Evolutionary conservation across 1,284 basidiomycete genomes (phyloP).

Genomic region (Moesziomyces sp.): DNA sequence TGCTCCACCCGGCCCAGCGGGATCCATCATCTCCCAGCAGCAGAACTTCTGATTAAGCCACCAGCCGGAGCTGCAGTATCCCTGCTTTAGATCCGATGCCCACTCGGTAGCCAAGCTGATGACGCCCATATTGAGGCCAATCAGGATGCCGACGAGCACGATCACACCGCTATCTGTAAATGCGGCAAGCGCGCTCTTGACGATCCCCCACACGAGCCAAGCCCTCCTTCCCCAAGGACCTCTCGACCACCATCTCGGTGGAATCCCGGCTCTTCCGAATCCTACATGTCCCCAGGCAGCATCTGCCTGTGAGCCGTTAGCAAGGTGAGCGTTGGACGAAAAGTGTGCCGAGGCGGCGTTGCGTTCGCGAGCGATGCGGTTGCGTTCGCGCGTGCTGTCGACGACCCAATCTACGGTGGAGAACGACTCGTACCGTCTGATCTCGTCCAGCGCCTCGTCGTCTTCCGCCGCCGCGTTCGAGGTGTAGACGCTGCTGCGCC

Average conservation of each 20-base stretch:
- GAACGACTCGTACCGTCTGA: constrained; percentile 58
- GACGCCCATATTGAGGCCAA: constrained; percentile 91
- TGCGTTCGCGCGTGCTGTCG: constrained; percentile 63
- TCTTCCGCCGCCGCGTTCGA: constrained; percentile 35
- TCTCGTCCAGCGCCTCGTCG: constrained; percentile 61
- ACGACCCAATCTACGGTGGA: constrained; percentile 67
- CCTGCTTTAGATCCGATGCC: constrained; percentile 97
- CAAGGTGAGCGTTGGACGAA: constrained; percentile 48
- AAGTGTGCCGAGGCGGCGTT: constrained; percentile 45
- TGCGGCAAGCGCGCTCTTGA: constrained; percentile 46
- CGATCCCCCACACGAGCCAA: constrained; percentile 52
- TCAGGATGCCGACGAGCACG: constrained; percentile 76
- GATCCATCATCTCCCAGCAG: constrained; percentile 80
- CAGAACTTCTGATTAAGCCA: constrained; percentile 99
- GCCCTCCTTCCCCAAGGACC: constrained; percentile 38
- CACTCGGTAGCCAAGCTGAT: constrained; percentile 97
- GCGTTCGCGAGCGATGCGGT: constrained; percentile 54
- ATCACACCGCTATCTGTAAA: constrained; percentile 63
- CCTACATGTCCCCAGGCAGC: constrained; percentile 37
- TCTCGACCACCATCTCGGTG: constrained; percentile 52
- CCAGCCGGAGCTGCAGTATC: constrained; percentile 96
- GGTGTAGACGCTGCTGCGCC: constrained; percentile 12
- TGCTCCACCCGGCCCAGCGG: constrained; percentile 57
- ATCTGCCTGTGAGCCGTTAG: constrained; percentile 41
- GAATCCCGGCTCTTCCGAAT: constrained; percentile 35